A percentile compares a stretch with the other conserved stretches of the same genome.
Conservation (phyloP, 2,329 filamentous ascomycete species). For the Ceratocystis cacaofunesta region DNA sequence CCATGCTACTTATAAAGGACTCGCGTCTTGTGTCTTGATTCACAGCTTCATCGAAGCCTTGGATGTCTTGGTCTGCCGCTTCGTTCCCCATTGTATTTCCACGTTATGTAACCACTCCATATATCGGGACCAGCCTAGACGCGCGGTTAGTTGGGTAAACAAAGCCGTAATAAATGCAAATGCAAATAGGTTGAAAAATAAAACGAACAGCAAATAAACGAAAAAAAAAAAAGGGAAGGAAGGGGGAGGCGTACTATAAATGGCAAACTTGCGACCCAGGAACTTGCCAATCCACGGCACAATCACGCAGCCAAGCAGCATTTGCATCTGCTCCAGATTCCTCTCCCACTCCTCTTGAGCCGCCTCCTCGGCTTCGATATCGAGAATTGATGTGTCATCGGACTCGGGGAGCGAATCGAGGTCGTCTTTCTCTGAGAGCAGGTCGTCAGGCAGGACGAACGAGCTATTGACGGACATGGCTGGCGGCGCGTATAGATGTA, state of each 20-base stretch:
- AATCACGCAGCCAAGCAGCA: conserved; percentile 85
- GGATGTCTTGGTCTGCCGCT: conserved; percentile 45
- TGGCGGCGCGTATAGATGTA: too few relatives aligned
- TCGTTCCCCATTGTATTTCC: conserved; percentile 52
- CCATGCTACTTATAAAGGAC: too few relatives aligned
- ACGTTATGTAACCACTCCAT: conserved; percentile 89
- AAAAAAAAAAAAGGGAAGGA: too few relatives aligned
- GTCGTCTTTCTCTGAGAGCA: conserved; percentile 38
- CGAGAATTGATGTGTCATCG: conserved; percentile 31
- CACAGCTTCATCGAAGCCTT: conserved; percentile 30
- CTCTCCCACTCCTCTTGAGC: conserved; percentile 92
- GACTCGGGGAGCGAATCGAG: conserved; percentile 48
- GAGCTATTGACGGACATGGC: conserved; percentile 29
- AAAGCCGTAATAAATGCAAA: background rate
- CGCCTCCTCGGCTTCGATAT: conserved; percentile 54
- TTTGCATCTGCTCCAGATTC: conserved; percentile 81
- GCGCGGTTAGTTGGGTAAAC: background rate
- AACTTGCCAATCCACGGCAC: conserved; percentile 92
- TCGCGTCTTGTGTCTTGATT: background rate
- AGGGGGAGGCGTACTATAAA: conserved; percentile 58
- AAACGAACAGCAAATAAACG: background rate
- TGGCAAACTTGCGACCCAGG: conserved; percentile 84
- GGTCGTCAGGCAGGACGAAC: conserved; percentile 36
- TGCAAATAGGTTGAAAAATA: background rate
- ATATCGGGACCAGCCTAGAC: conserved; percentile 67